Evolutionary conservation across 768 basidiomycete species (phyloP).

Genomic region (Suillus lakei): DNA sequence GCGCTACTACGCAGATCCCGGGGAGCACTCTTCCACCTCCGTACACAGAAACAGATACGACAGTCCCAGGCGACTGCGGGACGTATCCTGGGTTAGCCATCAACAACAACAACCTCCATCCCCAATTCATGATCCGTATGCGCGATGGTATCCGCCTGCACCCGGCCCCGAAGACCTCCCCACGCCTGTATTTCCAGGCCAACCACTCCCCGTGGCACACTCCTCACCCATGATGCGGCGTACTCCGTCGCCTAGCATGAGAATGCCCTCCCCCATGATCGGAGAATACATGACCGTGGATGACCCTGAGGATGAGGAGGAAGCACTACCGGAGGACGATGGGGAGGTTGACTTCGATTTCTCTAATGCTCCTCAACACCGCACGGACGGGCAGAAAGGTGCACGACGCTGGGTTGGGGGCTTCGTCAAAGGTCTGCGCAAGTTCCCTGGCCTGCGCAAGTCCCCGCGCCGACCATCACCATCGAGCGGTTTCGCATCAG

Average conservation of each 20-base stretch:
- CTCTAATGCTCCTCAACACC: not conserved
- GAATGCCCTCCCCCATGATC: constrained; percentile 28
- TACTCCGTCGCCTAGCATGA: constrained; percentile 32
- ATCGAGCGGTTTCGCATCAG: not conserved
- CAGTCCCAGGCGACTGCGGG: not conserved
- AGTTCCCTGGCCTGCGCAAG: constrained; percentile 22
- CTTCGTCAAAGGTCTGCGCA: constrained; percentile 39
- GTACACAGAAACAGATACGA: constrained; percentile 6
- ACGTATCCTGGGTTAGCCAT: constrained; percentile 2
- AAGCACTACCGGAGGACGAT: constrained; percentile 12
- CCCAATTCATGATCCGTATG: not conserved
- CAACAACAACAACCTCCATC: not conserved
- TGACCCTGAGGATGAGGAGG: constrained; percentile 12
- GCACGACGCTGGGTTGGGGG: constrained; percentile 29
- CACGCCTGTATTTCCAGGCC: constrained; percentile 6
- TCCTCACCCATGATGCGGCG: constrained; percentile 19
- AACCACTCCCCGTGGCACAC: constrained; percentile 2
- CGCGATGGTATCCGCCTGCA: constrained; percentile 14
- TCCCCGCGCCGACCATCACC: not conserved
- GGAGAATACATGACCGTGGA: constrained; percentile 36
- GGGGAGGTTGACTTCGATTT: constrained; percentile 5
- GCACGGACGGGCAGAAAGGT: constrained; percentile 6
- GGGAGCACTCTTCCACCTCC: not conserved
- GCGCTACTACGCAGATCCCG: not conserved
- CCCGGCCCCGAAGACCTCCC: constrained; percentile 18